phyloP scores from a whole-genome alignment of 495 filamentous ascomycete genomes.

The Trichocladium antarcticum region DNA sequence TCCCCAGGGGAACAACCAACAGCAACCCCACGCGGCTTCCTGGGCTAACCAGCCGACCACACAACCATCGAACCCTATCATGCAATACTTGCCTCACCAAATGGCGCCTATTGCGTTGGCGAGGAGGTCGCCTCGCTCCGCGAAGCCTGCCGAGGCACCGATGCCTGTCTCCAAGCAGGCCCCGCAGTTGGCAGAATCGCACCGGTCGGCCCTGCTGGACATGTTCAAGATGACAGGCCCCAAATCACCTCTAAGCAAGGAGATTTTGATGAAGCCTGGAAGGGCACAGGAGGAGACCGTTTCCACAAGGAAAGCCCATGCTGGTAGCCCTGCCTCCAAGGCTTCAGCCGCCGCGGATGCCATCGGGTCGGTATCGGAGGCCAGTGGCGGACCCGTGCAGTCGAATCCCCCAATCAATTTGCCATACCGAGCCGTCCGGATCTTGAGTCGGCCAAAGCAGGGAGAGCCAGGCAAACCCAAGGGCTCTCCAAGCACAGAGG shows the following conservation, averaged over 20 bases:
- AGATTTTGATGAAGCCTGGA: slow-evolving; percentile 12
- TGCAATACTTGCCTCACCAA: slow-evolving; percentile 18
- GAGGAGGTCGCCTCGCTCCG: slow-evolving; percentile 1
- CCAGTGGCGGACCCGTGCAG: slow-evolving; percentile 23
- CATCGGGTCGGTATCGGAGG: slow-evolving; percentile 17
- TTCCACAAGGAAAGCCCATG: slow-evolving; percentile 11
- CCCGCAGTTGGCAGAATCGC: slow-evolving; percentile 33
- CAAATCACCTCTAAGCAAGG: slow-evolving; percentile 18
- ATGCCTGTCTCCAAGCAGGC: slow-evolving; percentile 11
- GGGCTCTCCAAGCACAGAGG: not conserved
- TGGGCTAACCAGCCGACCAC: slow-evolving; percentile 7
- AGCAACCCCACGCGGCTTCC: slow-evolving; percentile 14
- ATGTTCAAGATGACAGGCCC: slow-evolving; percentile 39
- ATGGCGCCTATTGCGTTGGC: slow-evolving; percentile 5
- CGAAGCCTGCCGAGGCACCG: not conserved
- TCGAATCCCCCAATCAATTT: slow-evolving; percentile 33
- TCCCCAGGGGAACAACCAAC: slow-evolving; percentile 6
- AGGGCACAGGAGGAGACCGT: not conserved
- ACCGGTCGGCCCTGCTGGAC: slow-evolving; percentile 36
- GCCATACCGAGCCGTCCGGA: slow-evolving; percentile 33
- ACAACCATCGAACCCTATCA: slow-evolving; percentile 13
- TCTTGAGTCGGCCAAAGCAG: slow-evolving; percentile 30
- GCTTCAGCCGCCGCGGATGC: slow-evolving; percentile 19
- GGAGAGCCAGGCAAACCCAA: slow-evolving; percentile 10
- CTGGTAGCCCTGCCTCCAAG: slow-evolving; percentile 7